These are phyloP conservation scores for Elaeis oleifera DNA, from an alignment of 202 grass and related monocot species.

Conservation along the genomic window DNA sequence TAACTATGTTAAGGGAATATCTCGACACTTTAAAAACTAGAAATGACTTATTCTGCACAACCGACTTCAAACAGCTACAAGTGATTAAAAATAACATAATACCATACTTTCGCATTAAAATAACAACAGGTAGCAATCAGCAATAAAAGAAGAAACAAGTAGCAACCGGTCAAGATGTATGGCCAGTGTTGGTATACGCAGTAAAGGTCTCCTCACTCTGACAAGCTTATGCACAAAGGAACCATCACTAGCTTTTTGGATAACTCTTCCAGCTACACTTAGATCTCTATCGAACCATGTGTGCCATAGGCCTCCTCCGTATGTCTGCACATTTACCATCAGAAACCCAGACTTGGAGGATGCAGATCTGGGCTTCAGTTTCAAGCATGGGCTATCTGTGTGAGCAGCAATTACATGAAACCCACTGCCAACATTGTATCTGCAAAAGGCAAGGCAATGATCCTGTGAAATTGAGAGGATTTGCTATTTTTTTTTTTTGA, in stretches of 20 bases:
- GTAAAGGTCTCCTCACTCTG: slow-evolving; percentile 73
- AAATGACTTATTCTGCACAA: no score
- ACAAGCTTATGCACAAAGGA: slow-evolving; percentile 79
- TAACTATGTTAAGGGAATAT: no score
- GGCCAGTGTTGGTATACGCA: slow-evolving; percentile 82
- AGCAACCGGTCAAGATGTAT: slow-evolving; percentile 97
- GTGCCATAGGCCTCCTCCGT: slow-evolving; percentile 76
- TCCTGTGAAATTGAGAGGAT: no score
- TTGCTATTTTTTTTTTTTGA: no score
- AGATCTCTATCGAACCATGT: slow-evolving; percentile 97
- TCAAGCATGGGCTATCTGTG: slow-evolving; percentile 95
- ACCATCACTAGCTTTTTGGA: slow-evolving; percentile 59
- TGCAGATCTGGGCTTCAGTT: slow-evolving; percentile 79
- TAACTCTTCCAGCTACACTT: slow-evolving; percentile 78
- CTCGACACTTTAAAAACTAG: no score
- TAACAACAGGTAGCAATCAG: neutral
- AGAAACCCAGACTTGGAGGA: slow-evolving; percentile 70
- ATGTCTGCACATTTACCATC: slow-evolving; percentile 87
- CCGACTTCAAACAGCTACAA: no score
- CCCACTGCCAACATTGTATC: slow-evolving; percentile 66
- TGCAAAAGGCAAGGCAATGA: slow-evolving; percentile 30
- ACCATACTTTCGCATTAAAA: no score
- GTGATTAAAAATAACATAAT: no score
- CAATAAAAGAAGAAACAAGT: slow-evolving; percentile 14
- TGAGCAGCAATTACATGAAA: slow-evolving; percentile 91